A percentile compares a stretch with the other conserved stretches of the same genome.
These are phyloP conservation scores for Fusarium algeriense DNA, from an alignment of 2,329 filamentous ascomycete species.

Conservation along the genomic window DNA sequence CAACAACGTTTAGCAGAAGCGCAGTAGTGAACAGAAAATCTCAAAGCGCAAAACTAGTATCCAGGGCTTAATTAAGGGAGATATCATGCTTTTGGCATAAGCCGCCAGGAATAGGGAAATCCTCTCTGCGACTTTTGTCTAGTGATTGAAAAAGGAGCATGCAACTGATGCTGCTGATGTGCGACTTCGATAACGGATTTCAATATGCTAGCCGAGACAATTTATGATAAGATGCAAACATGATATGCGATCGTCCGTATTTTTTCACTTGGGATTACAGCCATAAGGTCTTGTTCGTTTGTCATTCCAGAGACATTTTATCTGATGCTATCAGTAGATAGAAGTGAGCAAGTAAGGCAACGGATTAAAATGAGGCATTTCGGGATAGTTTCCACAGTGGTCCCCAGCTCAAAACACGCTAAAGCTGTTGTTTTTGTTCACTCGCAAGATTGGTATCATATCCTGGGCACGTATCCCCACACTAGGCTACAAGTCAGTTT, in stretches of 20 bases:
- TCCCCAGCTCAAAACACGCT: conserved; percentile 6
- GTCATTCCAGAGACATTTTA: not conserved
- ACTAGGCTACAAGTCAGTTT: conserved; percentile 21
- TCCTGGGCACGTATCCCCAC: conserved; percentile 26
- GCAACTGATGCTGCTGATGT: not conserved
- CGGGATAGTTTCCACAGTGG: conserved; percentile 27
- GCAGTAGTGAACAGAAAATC: too few relatives aligned
- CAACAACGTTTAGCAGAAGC: too few relatives aligned
- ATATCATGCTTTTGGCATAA: too few relatives aligned
- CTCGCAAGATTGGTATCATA: not conserved
- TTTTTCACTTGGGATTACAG: too few relatives aligned
- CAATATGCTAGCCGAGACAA: not conserved
- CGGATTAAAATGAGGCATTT: conserved; percentile 19
- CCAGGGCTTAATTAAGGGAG: too few relatives aligned
- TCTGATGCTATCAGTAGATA: not conserved
- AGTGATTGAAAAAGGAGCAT: not conserved
- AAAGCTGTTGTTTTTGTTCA: conserved; percentile 28
- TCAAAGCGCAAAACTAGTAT: too few relatives aligned
- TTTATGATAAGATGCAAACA: not conserved
- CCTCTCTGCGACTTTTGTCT: too few relatives aligned
- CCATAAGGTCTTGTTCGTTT: too few relatives aligned
- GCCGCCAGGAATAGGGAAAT: too few relatives aligned
- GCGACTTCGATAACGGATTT: not conserved
- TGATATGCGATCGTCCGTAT: not conserved
- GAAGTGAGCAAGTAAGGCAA: not conserved